Evolutionary conservation across 2,329 filamentous ascomycete species (phyloP).

Genomic region (Penicillium paneum): DNA sequence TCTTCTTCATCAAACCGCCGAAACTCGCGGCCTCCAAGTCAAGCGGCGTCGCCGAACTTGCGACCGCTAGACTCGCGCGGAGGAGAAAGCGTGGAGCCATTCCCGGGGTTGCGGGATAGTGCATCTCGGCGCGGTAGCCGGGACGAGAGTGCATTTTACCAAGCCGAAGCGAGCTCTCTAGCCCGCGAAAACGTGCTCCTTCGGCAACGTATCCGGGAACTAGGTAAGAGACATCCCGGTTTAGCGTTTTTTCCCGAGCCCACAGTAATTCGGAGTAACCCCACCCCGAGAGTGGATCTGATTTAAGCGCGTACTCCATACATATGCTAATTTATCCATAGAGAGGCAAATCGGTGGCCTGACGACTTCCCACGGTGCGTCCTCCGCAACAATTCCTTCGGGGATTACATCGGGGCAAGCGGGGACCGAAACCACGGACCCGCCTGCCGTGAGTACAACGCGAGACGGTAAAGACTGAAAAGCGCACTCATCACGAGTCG

Average conservation of each 20-base stretch:
- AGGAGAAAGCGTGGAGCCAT: slow-evolving; percentile 26
- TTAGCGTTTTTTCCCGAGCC: background rate
- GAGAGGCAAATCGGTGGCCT: slow-evolving; percentile 25
- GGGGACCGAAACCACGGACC: slow-evolving; percentile 18
- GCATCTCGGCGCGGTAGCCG: slow-evolving; percentile 39
- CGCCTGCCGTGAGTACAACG: slow-evolving; percentile 14
- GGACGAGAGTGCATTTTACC: slow-evolving; percentile 48
- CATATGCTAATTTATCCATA: background rate
- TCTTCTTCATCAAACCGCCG: slow-evolving; percentile 35
- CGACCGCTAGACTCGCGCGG: slow-evolving; percentile 31
- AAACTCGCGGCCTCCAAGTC: slow-evolving; percentile 35
- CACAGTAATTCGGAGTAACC: background rate
- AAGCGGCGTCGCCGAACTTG: slow-evolving; percentile 38
- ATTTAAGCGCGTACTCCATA: background rate
- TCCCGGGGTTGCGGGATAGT: slow-evolving; percentile 27
- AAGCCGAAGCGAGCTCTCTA: slow-evolving; percentile 47
- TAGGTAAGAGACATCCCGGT: slow-evolving; percentile 34
- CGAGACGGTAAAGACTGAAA: slow-evolving; percentile 21
- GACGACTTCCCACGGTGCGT: slow-evolving; percentile 3
- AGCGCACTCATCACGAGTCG: background rate
- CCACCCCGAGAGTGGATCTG: background rate
- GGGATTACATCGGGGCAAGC: slow-evolving; percentile 14
- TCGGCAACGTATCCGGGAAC: slow-evolving; percentile 46
- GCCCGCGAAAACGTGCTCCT: slow-evolving; percentile 50
- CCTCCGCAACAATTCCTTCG: slow-evolving; percentile 9